Evolutionary conservation across 352 stramenopile species (phyloP).

Genomic region (Globisporangium emineosum): DNA sequence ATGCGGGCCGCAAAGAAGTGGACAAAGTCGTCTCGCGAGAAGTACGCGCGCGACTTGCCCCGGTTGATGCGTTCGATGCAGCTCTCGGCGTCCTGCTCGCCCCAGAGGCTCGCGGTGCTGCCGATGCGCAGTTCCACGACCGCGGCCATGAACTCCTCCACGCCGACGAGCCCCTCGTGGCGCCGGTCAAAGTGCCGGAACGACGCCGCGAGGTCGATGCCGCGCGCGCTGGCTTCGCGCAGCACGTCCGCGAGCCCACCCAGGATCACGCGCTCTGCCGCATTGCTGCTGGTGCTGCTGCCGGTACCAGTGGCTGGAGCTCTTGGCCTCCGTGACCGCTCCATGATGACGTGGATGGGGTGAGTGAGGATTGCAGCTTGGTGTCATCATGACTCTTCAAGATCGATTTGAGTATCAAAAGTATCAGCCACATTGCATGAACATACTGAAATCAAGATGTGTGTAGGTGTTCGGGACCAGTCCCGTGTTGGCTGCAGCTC

Average conservation of each 20-base stretch:
- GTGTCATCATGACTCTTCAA: constrained; percentile 3
- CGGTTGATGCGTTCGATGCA: constrained; percentile 38
- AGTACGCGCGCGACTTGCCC: constrained; percentile 43
- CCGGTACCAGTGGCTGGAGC: no score
- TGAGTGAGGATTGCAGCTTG: not conserved
- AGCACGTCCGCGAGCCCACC: constrained; percentile 46
- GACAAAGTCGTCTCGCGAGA: constrained; percentile 56
- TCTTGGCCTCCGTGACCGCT: not conserved
- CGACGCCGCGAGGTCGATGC: constrained; percentile 44
- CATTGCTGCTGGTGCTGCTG: not conserved
- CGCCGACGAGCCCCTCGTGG: constrained; percentile 40
- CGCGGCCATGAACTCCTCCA: constrained; percentile 49
- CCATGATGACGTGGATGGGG: not conserved
- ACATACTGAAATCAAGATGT: no score
- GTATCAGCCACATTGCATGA: not conserved
- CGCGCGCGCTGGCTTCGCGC: constrained; percentile 39
- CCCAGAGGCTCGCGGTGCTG: constrained; percentile 21
- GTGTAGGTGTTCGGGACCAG: no score
- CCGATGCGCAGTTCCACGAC: constrained; percentile 40
- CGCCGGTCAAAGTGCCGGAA: constrained; percentile 59
- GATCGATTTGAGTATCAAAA: not conserved
- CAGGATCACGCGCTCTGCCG: constrained; percentile 20
- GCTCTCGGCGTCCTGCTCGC: constrained; percentile 42
- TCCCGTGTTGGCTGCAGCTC: not conserved
- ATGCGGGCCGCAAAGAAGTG: constrained; percentile 26